Base-by-base conservation (phyloP, 2,329 filamentous ascomycete genomes). In the Chaetomiaceae sp. region DNA sequence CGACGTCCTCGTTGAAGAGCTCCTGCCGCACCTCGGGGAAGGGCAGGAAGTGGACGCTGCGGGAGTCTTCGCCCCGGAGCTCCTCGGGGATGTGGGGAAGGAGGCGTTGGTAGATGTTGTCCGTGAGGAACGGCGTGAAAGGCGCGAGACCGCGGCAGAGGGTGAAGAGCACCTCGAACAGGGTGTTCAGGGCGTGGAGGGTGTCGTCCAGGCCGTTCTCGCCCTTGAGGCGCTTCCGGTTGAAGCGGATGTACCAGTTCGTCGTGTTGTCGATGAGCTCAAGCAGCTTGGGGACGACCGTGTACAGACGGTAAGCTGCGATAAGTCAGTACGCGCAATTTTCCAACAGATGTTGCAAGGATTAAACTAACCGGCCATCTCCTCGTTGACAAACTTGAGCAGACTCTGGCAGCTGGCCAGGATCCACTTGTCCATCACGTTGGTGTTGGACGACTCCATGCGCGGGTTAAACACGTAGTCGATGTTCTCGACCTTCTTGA, bases 171-270 rank as follows among this genome's bases (percentile, higher is more conserved):
- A 96, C 89, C 72, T 96, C 91, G 64, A 95, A 96, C 7, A 97
- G 81, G 2, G 94, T 92, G 72, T 97, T 96, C 51, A 99, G 78
- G 0, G 92, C 94, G 65, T 95, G 89, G 47, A 87, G 76, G 11
- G 94, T 96, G 68, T 97, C 94, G 14, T 91, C 81, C 22, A 89
- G 72, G 17, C 91, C 90, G 60, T 89, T 84, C 67, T 95, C 91
- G 39, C 91, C 91, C 82, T 96, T 96, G 61, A 96, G 78, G 51
- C 91, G 84, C 70, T 88, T 88, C 51, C 91, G 82, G 76, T 96
- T 96, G 76, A 96, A 95, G 57, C 91, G 83, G 69, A 96, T 96
- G 72, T 96, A 96, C 91, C 91, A 96, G 72, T 97, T 97, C n/a
- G 91, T 96, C 4, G 89, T 91, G 72, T 95, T 91, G 65, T 96